Percentiles rank a stretch among this genome's conserved stretches.
phyloP scores from a whole-genome alignment of 331 rosid genomes.

The Acacia pycnantha region DNA sequence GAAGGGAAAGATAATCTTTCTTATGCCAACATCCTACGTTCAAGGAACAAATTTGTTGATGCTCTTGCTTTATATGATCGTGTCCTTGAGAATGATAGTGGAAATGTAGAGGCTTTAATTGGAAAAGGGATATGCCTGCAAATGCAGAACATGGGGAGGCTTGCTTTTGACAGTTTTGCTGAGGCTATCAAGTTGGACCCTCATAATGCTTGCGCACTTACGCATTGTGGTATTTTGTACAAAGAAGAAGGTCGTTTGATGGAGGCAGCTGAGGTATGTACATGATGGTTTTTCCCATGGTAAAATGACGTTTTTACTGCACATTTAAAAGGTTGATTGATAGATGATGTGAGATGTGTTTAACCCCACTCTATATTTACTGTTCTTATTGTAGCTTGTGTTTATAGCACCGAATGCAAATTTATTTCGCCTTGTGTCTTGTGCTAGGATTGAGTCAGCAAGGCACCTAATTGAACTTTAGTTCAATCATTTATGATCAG shows the following conservation, averaged over 20 bases:
- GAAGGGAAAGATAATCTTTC: slow-evolving; percentile 70
- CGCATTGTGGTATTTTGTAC: slow-evolving; percentile 86
- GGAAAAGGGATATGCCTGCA: slow-evolving; percentile 98
- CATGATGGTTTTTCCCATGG: slow-evolving; percentile 8
- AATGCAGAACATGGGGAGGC: slow-evolving; percentile 90
- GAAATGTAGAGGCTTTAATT: slow-evolving; percentile 79
- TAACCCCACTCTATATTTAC: neutral
- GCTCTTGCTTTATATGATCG: slow-evolving; percentile 78
- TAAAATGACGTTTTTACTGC: neutral
- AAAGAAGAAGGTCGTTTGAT: slow-evolving; percentile 91
- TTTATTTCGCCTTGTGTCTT: neutral
- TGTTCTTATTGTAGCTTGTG: neutral
- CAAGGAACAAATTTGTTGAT: slow-evolving; percentile 86
- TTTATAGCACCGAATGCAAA: neutral
- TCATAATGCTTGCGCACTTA: slow-evolving; percentile 82
- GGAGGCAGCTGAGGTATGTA: slow-evolving; percentile 94
- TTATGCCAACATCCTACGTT: slow-evolving; percentile 77
- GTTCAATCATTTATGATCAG: neutral
- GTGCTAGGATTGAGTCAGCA: neutral
- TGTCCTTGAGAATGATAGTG: slow-evolving; percentile 59
- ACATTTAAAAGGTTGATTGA: neutral
- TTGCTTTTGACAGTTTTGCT: slow-evolving; percentile 75
- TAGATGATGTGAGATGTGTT: slow-evolving; percentile 7
- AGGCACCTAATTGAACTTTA: neutral
- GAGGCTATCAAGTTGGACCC: slow-evolving; percentile 86